Evolutionary conservation across 192 early-diverging fungal species (phyloP).

Genomic region (Rhizoclosmatium globosum): DNA sequence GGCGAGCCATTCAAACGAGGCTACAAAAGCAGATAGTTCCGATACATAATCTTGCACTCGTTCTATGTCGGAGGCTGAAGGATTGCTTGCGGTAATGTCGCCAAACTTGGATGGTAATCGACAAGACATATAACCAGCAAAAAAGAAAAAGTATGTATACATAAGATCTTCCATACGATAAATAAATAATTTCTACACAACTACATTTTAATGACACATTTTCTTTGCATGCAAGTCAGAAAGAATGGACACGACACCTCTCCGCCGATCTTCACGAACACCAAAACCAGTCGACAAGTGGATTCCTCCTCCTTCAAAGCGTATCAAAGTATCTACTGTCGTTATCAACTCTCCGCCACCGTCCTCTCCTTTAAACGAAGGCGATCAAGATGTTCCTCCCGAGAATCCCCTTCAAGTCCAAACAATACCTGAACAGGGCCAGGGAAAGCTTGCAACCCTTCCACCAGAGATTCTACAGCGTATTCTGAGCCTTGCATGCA

Average conservation of each 20-base stretch:
- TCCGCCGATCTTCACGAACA: not conserved
- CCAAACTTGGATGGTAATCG: no score
- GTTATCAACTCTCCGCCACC: not conserved
- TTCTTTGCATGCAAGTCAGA: no score
- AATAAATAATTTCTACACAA: no score
- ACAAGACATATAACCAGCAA: no score
- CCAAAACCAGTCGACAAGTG: not conserved
- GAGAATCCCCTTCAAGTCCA: not conserved
- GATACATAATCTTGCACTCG: no score
- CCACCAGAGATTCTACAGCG: not conserved
- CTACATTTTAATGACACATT: no score
- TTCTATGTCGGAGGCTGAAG: no score
- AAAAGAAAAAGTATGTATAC: no score
- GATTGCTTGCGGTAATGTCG: no score
- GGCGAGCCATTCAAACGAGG: slow-evolving; percentile 19
- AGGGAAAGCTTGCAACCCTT: not conserved
- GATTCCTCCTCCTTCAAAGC: not conserved
- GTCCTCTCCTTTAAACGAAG: not conserved
- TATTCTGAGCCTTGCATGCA: not conserved
- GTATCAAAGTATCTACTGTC: not conserved
- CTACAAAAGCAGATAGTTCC: not conserved
- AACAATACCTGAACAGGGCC: not conserved
- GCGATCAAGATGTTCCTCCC: not conserved
- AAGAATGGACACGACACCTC: not conserved
- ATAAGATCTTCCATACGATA: no score